Evolutionary conservation across 148 eudicot genomes (phyloP).

Genomic region (Rhododendron simsii): DNA sequence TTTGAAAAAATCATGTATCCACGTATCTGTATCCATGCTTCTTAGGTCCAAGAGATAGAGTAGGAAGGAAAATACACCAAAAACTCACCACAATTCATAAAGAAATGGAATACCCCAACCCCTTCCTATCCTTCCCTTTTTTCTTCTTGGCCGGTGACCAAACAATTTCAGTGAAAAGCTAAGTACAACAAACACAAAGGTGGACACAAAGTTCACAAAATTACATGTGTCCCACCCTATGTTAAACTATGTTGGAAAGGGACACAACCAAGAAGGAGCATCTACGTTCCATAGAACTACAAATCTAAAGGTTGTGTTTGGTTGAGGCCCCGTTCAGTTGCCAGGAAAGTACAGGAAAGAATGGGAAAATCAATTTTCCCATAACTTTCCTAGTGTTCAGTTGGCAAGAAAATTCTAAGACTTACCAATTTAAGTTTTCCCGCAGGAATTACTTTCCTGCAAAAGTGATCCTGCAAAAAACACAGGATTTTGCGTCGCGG

Average conservation of each 20-base stretch:
- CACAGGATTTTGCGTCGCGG: no score
- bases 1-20: no score
- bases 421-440: no score
- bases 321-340: no score
- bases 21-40: no score
- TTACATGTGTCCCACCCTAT: not conserved
- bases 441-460: no score
- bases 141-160: not conserved
- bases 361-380: no score
- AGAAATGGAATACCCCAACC: not conserved
- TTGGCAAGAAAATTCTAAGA: no score
- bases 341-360: no score
- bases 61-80: not conserved
- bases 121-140: not conserved
- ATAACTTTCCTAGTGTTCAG: no score
- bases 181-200: not conserved
- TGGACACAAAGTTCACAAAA: not conserved
- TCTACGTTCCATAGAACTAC: not conserved
- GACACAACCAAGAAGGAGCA: not conserved
- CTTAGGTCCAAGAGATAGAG: not conserved
- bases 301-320: no score
- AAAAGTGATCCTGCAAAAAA: no score
- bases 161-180: not conserved
- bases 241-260: not conserved
- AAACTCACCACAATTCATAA: not conserved